Conservation (phyloP, 768 basidiomycete genomes). For the Terana coerulea region DNA sequence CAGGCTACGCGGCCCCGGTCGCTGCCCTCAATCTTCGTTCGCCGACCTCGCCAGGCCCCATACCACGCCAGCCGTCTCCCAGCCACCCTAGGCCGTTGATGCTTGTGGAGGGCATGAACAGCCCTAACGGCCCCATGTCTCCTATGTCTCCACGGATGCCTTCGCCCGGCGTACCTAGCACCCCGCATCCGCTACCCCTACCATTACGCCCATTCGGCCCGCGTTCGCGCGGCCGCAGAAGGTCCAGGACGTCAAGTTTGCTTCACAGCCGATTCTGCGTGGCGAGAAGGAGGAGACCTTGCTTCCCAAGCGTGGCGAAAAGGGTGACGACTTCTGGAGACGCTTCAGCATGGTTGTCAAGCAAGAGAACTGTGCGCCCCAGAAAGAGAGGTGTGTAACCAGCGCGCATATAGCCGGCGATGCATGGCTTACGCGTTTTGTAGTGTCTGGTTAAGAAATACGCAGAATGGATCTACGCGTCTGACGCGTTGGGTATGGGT, state of each 20-base stretch:
- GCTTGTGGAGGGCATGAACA: slow-evolving; percentile 21
- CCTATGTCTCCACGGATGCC: slow-evolving; percentile 26
- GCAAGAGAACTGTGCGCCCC: slow-evolving; percentile 46
- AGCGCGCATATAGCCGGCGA: neutral
- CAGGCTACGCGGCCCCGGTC: slow-evolving; percentile 71
- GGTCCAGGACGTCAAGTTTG: slow-evolving; percentile 42
- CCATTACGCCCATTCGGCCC: slow-evolving; percentile 75
- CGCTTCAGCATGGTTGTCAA: slow-evolving; percentile 82
- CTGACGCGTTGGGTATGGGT: slow-evolving; percentile 70
- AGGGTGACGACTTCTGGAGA: slow-evolving; percentile 83
- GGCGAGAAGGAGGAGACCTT: slow-evolving; percentile 65
- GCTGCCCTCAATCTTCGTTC: slow-evolving; percentile 51
- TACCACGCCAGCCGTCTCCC: slow-evolving; percentile 27
- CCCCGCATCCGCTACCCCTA: slow-evolving; percentile 76
- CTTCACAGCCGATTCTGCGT: slow-evolving; percentile 56
- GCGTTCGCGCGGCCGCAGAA: slow-evolving; percentile 65
- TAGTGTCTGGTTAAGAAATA: slow-evolving; percentile 69
- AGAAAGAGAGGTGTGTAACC: slow-evolving; percentile 41
- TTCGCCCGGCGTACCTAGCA: slow-evolving; percentile 38
- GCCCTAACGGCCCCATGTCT: no score
- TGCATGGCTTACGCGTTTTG: neutral
- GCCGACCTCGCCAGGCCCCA: slow-evolving; percentile 40
- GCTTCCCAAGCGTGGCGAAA: slow-evolving; percentile 64
- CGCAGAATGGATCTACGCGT: slow-evolving; percentile 46
- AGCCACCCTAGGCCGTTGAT: slow-evolving; percentile 18